These are phyloP conservation scores for Ailanthus altissimus DNA, from an alignment of 345 rosid genomes.

Conservation along the genomic window DNA sequence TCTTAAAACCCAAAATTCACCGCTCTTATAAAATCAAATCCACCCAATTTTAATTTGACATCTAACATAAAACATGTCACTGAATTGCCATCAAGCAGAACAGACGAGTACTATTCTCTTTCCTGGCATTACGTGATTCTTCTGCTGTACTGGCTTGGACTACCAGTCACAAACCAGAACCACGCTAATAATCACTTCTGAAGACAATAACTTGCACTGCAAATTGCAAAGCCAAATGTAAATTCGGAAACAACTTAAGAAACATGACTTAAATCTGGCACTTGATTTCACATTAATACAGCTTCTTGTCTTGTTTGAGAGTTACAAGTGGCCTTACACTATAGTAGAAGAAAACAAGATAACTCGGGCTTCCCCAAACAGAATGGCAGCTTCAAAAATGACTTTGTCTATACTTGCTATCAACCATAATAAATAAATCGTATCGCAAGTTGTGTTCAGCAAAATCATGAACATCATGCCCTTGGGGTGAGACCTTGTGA, in stretches of 20 bases:
- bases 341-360: neutral
- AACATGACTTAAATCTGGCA: neutral
- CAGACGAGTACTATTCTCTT: no score
- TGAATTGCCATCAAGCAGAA: no score
- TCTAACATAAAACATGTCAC: no score
- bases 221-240: neutral
- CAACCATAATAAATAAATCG: slow-evolving; percentile 7
- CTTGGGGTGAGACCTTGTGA: neutral
- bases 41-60: no score
- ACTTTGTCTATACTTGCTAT: neutral
- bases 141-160: no score
- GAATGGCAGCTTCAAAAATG: slow-evolving; percentile 15
- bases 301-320: neutral
- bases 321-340: slow-evolving; percentile 5
- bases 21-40: no score
- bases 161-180: neutral
- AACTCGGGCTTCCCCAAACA: neutral
- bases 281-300: neutral
- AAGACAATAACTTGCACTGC: neutral
- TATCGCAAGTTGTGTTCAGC: neutral
- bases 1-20: no score
- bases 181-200: neutral
- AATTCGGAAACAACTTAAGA: neutral
- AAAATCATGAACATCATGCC: slow-evolving; percentile 13
- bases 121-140: no score